Percentiles rank a stretch among this genome's conserved stretches.
Conservation (phyloP, 805 yeast genomes). For the Cephaloascus albidus region DNA sequence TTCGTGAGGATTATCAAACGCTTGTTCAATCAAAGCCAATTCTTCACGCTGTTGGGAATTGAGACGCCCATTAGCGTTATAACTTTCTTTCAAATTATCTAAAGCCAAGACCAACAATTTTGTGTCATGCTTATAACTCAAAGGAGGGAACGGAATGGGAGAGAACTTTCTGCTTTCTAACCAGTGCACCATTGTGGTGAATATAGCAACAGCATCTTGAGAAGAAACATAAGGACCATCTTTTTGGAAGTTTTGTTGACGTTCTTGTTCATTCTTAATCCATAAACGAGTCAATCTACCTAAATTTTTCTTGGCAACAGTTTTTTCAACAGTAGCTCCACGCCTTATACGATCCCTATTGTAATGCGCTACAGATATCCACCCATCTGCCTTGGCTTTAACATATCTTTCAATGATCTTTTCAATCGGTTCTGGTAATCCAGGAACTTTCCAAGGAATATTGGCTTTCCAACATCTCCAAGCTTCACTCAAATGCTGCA, state of each 20-base stretch:
- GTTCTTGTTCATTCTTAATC: constrained; percentile 85
- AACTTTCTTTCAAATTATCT: constrained; percentile 78
- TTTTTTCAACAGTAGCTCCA: constrained; percentile 91
- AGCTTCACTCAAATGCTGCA: constrained; percentile 94
- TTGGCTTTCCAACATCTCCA: constrained; percentile 99
- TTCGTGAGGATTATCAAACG: constrained; percentile 95
- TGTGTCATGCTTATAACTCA: constrained; percentile 87
- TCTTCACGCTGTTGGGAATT: constrained; percentile 89
- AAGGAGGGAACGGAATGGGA: constrained; percentile 91
- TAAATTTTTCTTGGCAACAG: constrained; percentile 86
- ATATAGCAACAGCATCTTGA: constrained; percentile 80
- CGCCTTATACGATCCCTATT: constrained; percentile 81
- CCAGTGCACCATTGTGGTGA: constrained; percentile 87
- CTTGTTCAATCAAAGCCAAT: constrained; percentile 86
- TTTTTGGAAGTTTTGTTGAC: constrained; percentile 70
- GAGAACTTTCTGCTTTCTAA: constrained; percentile 72
- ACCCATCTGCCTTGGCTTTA: constrained; percentile 93
- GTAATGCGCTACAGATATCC: constrained; percentile 89
- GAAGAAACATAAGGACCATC: constrained; percentile 86
- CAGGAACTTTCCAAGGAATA: constrained; percentile 96
- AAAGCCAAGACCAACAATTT: constrained; percentile 82
- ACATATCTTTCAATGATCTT: constrained; percentile 82
- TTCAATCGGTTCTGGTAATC: constrained; percentile 85
- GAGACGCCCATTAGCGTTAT: constrained; percentile 63
- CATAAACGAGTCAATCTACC: constrained; percentile 89